These are phyloP conservation scores for Oxytropis ochrocephala DNA, from an alignment of 306 rosid species.

Conservation along the genomic window DNA sequence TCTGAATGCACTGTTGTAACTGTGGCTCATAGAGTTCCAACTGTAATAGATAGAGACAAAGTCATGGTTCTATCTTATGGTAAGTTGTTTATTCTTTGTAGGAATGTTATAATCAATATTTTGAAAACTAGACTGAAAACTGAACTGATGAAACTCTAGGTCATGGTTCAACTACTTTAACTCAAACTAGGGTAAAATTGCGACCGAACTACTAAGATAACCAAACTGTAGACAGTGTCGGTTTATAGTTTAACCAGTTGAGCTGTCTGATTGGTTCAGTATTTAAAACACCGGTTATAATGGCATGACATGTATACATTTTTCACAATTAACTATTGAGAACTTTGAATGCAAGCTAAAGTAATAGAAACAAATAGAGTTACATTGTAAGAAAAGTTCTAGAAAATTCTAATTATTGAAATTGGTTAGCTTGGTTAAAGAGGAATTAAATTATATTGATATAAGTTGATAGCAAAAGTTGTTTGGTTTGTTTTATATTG, in stretches of 20 bases:
- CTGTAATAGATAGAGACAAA: conserved; percentile 61
- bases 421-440: not conserved
- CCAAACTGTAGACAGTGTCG: too few relatives aligned
- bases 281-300: too few relatives aligned
- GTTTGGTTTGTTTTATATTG: not conserved
- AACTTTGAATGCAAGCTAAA: too few relatives aligned
- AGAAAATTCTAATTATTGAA: not conserved
- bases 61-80: conserved; percentile 70
- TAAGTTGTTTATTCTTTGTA: conserved; percentile 11
- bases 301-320: not conserved
- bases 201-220: too few relatives aligned
- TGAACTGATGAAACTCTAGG: too few relatives aligned
- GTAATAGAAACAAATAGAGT: too few relatives aligned
- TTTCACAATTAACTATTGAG: not conserved
- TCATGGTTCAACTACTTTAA: too few relatives aligned
- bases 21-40: conserved; percentile 72
- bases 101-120: not conserved
- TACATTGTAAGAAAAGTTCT: not conserved
- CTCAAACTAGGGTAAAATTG: too few relatives aligned
- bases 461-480: not conserved
- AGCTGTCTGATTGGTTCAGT: too few relatives aligned
- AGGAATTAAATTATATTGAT: not conserved
- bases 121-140: too few relatives aligned
- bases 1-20: conserved; percentile 59
- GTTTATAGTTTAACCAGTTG: too few relatives aligned